A percentile compares a stretch with the other conserved stretches of the same genome.
phyloP scores from a whole-genome alignment of 768 basidiomycete genomes.

The Naematelia aurantialba region DNA sequence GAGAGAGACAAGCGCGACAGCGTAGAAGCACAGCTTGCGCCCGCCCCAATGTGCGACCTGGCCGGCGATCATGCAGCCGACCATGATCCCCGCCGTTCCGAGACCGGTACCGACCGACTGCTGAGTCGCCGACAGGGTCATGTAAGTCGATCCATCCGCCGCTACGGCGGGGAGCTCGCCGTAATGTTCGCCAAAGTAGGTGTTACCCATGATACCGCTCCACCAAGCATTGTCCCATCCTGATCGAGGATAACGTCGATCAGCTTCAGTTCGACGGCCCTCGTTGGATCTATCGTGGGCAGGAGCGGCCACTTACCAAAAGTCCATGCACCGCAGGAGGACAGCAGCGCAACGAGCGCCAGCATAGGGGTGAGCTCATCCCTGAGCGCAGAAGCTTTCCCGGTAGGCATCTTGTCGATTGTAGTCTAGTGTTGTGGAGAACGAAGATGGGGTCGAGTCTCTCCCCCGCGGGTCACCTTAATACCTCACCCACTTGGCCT shows the following conservation, averaged over 20 bases:
- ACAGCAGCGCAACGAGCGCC: background rate
- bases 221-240: slow-evolving; percentile 3
- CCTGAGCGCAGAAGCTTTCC: slow-evolving; percentile 1
- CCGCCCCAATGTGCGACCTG: background rate
- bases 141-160: background rate
- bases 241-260: too few relatives aligned
- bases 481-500: too few relatives aligned
- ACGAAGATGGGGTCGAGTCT: too few relatives aligned
- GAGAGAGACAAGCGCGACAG: slow-evolving; percentile 1
- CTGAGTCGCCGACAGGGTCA: slow-evolving; percentile 1
- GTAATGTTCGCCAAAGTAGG: background rate
- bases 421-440: too few relatives aligned
- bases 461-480: too few relatives aligned
- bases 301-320: background rate
- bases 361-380: slow-evolving; percentile 3
- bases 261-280: background rate
- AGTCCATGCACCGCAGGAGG: background rate
- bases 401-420: too few relatives aligned
- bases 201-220: background rate
- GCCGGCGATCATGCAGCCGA: slow-evolving; percentile 9
- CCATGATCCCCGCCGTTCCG: slow-evolving; percentile 10
- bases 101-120: slow-evolving; percentile 3
- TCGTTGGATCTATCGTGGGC: background rate
- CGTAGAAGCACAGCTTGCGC: slow-evolving; percentile 3
- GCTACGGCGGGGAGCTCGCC: background rate